Percentiles rank a stretch among this genome's conserved stretches.
Evolutionary conservation across 1,139 yeast species (phyloP).

Genomic region (Ogataea hybrid): DNA sequence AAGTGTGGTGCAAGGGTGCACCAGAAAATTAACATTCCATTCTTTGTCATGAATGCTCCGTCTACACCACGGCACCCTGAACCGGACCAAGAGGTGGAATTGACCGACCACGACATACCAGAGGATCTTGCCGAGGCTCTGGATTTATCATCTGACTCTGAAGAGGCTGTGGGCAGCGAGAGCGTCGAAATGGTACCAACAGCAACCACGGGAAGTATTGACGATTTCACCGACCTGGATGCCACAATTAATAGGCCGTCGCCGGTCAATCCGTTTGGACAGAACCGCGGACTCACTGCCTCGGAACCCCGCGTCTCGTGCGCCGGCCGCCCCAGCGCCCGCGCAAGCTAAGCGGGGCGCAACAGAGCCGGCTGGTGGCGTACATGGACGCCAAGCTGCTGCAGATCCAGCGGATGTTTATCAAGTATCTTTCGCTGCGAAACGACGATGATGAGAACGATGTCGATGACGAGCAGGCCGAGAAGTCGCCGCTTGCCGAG

Average conservation of each 20-base stretch:
- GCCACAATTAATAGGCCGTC: conserved; percentile 13
- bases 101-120: conserved; percentile 17
- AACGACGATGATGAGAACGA: conserved; percentile 15
- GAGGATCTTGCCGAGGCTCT: conserved; percentile 20
- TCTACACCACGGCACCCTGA: conserved; percentile 28
- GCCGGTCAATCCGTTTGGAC: conserved; percentile 31
- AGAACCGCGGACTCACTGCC: conserved; percentile 20
- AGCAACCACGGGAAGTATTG: conserved; percentile 1
- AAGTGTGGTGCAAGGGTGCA: conserved; percentile 5
- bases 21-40: background rate
- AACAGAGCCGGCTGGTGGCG: conserved; percentile 59
- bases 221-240: conserved; percentile 16
- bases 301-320: conserved; percentile 22
- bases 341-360: conserved; percentile 38
- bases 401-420: conserved; percentile 59
- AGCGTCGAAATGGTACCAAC: background rate
- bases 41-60: conserved; percentile 16
- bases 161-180: conserved; percentile 8
- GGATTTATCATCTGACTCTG: conserved; percentile 17
- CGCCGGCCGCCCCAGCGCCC: conserved; percentile 1
- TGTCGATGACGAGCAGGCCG: conserved; percentile 7
- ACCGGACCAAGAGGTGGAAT: conserved; percentile 26
- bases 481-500: background rate
- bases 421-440: conserved; percentile 51
- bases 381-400: conserved; percentile 61